Evolutionary conservation across 805 yeast genomes (phyloP), one percentile per base, ranked within the genome.

Genomic region (Kluyveromyces dobzhanskii): DNA sequence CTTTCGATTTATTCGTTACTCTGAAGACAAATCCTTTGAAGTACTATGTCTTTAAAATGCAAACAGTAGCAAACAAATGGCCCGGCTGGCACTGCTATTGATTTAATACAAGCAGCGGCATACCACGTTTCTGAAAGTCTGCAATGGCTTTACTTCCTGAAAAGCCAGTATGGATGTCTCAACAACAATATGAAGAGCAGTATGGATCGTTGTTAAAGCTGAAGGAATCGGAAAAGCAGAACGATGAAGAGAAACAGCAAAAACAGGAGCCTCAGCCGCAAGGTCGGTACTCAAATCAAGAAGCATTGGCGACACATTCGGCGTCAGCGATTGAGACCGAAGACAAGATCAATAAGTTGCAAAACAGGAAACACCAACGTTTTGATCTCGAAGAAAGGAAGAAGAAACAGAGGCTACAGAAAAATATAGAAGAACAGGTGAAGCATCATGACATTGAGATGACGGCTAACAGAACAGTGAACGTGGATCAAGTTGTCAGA

Each of bases 401-500:
- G 40, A 53, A 57, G 45, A 57, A 58, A 43, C 48, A 53, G 32
- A 59, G 57, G 35, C 30, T 59, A 32, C 54, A 65, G 30, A 48
- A 46, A 31, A 38, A 55, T 24, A 50, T 62, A 21, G 64, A 62
- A 34, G 57, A 58, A 24, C 61, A 56, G 43, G 50, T 60, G 40
- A 61, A 55, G 37, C 42, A 52, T 32, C 61, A 60, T 42, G 65
- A 60, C 25, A 54, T 60, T 34, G 59, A 57, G 32, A 44, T 59
- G 47, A 51, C 69, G 7, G 62, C 66, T 11, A 57, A 59, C 33
- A 62, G 51, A 26, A 46, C 55, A 59, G 69, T 57, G 2, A 60
- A 58, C 45, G 72, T 75, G 39, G 84, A 83, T 50, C 75, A 76
- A 33, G 72, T 84, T 39, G 94, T 92, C 24, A 70, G 87, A 46